Percentiles rank a stretch among this genome's conserved stretches.
Evolutionary conservation across 257 asterid genomes (phyloP).

Genomic region (Primulina huaijiensis): DNA sequence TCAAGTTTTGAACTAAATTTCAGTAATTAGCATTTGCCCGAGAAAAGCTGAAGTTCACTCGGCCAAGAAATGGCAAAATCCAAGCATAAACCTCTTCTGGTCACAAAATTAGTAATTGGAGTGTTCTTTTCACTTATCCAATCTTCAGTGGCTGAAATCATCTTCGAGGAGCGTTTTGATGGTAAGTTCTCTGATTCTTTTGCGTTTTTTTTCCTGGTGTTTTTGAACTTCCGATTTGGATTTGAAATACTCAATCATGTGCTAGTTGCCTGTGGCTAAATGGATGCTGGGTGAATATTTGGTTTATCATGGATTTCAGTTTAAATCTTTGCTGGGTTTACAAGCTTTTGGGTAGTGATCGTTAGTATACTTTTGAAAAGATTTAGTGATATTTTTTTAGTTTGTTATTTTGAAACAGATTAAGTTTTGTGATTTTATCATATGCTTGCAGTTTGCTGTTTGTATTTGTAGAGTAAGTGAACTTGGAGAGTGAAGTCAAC

Average conservation of each 20-base stretch:
- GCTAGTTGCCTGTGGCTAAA: not conserved
- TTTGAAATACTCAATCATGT: not conserved
- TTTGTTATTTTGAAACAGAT: constrained; percentile 5
- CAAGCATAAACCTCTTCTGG: constrained; percentile 24
- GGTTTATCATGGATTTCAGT: constrained; percentile 11
- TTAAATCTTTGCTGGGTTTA: not conserved
- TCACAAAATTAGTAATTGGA: constrained; percentile 10
- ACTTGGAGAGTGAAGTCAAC: not conserved
- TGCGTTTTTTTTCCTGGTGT: not conserved
- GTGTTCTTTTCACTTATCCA: constrained; percentile 29
- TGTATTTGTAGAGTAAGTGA: not conserved
- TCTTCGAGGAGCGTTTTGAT: constrained; percentile 88
- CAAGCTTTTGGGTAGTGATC: not conserved
- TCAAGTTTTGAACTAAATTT: not conserved
- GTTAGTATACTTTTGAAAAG: not conserved
- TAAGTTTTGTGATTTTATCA: not conserved
- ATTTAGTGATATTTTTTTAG: not conserved
- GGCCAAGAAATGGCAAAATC: constrained; percentile 37
- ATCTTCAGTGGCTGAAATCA: constrained; percentile 55
- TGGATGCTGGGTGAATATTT: no score
- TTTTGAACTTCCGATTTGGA: not conserved
- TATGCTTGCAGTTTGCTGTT: not conserved
- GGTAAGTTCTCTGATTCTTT: constrained; percentile 38
- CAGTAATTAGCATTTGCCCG: constrained; percentile 32
- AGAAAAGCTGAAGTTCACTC: not conserved